Conservation (phyloP, 1,139 yeast species). For the Kurtzmaniella quercitrusa region DNA sequence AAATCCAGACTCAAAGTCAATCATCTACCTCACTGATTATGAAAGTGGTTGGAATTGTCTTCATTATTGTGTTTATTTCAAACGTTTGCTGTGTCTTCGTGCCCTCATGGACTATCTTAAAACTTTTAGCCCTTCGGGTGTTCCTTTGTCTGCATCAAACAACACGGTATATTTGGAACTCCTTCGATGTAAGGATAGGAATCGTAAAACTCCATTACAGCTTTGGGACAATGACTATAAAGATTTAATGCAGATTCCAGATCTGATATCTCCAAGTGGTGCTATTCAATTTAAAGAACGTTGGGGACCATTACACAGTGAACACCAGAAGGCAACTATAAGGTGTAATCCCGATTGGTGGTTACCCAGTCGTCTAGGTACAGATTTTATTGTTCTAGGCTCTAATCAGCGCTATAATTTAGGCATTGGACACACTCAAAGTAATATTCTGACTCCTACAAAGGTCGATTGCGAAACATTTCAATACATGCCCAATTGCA, state of each 20-base stretch:
- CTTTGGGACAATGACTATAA: slow-evolving; percentile 43
- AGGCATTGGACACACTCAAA: slow-evolving; percentile 62
- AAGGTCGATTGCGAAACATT: slow-evolving; percentile 21
- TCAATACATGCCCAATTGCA: slow-evolving; percentile 9
- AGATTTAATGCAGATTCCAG: slow-evolving; percentile 40
- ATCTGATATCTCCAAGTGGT: neutral
- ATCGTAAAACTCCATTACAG: slow-evolving; percentile 62
- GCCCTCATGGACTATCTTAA: slow-evolving; percentile 38
- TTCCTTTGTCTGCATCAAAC: slow-evolving; percentile 13
- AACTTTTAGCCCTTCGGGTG: slow-evolving; percentile 12
- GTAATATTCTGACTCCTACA: slow-evolving; percentile 44
- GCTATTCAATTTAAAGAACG: neutral
- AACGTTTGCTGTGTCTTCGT: slow-evolving; percentile 55
- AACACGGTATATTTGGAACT: slow-evolving; percentile 31
- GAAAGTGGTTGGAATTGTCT: slow-evolving; percentile 86
- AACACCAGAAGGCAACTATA: slow-evolving; percentile 7
- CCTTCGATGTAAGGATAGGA: slow-evolving; percentile 61
- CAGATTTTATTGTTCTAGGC: slow-evolving; percentile 63
- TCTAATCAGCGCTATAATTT: slow-evolving; percentile 61
- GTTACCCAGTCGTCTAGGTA: slow-evolving; percentile 47
- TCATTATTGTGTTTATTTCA: slow-evolving; percentile 63
- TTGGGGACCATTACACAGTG: neutral
- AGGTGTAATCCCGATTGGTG: slow-evolving; percentile 22
- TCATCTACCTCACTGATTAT: slow-evolving; percentile 49
- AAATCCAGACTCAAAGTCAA: slow-evolving; percentile 31